phyloP scores from a whole-genome alignment of 2,329 filamentous ascomycete genomes.

The Aspergillus latus region DNA sequence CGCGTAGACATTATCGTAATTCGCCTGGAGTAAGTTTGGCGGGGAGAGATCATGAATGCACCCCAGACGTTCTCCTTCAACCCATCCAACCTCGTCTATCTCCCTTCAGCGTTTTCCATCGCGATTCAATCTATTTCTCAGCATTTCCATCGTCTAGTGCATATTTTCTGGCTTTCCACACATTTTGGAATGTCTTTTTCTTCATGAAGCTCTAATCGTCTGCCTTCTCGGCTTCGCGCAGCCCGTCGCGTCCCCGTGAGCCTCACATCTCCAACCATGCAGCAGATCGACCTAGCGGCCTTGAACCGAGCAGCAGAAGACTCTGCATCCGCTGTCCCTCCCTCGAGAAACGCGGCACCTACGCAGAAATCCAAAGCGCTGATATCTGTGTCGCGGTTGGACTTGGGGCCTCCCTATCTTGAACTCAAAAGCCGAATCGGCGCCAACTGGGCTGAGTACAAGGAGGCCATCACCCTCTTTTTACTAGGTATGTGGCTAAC shows the following conservation, averaged over 20 bases:
- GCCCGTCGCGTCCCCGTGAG: conserved; percentile 37
- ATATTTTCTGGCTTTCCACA: conserved; percentile 3
- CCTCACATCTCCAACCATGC: conserved; percentile 32
- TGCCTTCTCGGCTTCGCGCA: conserved; percentile 41
- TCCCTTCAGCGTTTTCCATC: conserved; percentile 27
- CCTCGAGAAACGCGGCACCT: conserved; percentile 33
- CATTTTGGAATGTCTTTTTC: conserved; percentile 22
- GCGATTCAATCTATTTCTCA: conserved; percentile 22
- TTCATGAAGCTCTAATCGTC: conserved; percentile 43
- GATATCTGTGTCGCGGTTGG: conserved; percentile 59
- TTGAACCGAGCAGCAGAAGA: conserved; percentile 40
- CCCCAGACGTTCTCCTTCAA: conserved; percentile 27
- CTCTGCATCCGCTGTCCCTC: conserved; percentile 34
- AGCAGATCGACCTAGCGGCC: conserved; percentile 47
- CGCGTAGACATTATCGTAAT: too few relatives aligned
- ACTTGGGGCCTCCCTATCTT: conserved; percentile 63
- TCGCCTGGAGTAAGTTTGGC: background rate
- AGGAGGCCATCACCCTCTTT: conserved; percentile 58
- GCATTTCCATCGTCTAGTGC: conserved; percentile 10
- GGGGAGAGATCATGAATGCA: conserved; percentile 23
- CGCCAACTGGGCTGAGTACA: conserved; percentile 62
- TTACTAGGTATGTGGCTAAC: conserved; percentile 50
- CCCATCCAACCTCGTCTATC: conserved; percentile 20
- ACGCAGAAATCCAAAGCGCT: conserved; percentile 52
- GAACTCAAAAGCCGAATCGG: conserved; percentile 60